These are phyloP conservation scores for Ambrosia trifida DNA, from an alignment of 129 eudicot species.

Conservation along the genomic window DNA sequence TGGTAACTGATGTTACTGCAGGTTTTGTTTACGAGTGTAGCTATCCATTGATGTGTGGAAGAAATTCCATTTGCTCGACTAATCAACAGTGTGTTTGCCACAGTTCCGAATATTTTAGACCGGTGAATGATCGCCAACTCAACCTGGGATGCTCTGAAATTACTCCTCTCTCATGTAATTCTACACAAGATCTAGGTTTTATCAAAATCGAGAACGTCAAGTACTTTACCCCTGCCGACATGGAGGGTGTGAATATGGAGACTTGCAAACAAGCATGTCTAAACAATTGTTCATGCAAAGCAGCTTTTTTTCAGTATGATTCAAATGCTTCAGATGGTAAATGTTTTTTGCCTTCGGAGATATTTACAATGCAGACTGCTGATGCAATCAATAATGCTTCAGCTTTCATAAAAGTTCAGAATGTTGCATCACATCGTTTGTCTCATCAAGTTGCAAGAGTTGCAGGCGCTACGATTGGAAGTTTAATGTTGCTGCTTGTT, in stretches of 20 bases:
- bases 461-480: slow-evolving; percentile 3
- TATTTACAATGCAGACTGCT: not conserved
- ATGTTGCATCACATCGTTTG: not conserved
- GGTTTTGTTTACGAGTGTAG: not conserved
- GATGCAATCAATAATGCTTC: not conserved
- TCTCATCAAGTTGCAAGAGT: not conserved
- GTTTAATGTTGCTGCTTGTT: not conserved
- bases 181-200: not conserved
- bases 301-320: not conserved
- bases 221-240: not conserved
- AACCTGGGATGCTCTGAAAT: not conserved
- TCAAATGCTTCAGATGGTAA: not conserved
- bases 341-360: not conserved
- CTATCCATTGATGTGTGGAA: not conserved
- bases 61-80: not conserved
- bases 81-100: not conserved
- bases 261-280: slow-evolving; percentile 10
- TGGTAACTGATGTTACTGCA: not conserved
- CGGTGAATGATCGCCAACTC: not conserved
- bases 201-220: not conserved
- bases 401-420: slow-evolving; percentile 7
- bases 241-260: not conserved
- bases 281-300: slow-evolving; percentile 4
- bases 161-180: not conserved
- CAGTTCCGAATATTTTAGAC: not conserved